Evolutionary conservation across 345 rosid species (phyloP).

Genomic region (Gossypium mustelinum): DNA sequence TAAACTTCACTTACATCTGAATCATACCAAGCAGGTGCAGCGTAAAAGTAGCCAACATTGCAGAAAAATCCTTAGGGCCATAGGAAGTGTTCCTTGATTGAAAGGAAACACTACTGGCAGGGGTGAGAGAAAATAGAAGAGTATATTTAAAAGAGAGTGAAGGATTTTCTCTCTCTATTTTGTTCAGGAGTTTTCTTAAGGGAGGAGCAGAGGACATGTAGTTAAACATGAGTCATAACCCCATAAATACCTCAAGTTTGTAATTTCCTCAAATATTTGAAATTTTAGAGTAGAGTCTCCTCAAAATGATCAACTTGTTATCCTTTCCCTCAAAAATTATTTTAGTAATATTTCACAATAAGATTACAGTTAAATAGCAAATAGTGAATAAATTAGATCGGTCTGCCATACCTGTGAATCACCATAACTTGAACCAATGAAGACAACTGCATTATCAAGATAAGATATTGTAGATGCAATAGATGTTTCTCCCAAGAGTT

Average conservation of each 20-base stretch:
- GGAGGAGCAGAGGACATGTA: background rate
- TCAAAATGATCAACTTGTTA: background rate
- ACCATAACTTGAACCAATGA: slow-evolving; percentile 91
- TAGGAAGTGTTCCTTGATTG: background rate
- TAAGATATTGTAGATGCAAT: slow-evolving; percentile 88
- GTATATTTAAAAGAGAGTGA: background rate
- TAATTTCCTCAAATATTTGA: background rate
- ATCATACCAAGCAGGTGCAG: background rate
- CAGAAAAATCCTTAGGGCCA: background rate
- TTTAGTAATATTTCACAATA: background rate
- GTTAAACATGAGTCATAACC: slow-evolving; percentile 1
- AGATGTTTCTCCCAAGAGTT: slow-evolving; percentile 95
- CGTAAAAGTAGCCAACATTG: background rate
- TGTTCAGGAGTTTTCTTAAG: background rate
- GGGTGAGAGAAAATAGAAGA: background rate
- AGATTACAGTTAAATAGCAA: background rate
- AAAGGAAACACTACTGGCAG: background rate
- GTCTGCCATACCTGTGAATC: slow-evolving; percentile 70
- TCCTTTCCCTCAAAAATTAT: background rate
- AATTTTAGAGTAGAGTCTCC: background rate
- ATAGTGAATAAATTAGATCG: background rate
- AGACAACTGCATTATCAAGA: slow-evolving; percentile 84
- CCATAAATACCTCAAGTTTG: background rate
- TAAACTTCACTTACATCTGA: background rate
- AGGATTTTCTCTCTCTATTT: background rate